Evolutionary conservation across 768 basidiomycete genomes (phyloP), one percentile per base, ranked within the genome.

Genomic region (Phaeotremella fagi): DNA sequence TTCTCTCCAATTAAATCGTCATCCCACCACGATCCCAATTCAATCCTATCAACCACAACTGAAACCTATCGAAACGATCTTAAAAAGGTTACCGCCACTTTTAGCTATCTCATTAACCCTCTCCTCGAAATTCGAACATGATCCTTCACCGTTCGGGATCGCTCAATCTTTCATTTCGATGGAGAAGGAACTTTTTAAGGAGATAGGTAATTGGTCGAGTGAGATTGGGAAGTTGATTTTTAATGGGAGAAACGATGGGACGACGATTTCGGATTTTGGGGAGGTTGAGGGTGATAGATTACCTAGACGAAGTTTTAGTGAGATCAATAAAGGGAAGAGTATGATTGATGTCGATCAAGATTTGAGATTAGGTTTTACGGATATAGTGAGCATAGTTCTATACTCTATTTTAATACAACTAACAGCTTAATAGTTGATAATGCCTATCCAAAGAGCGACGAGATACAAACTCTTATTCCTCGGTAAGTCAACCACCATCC

Each of bases 391-490:
- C 20, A 12, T 55, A 20, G 12, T 23, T 22, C n/a, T 14, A 11
- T 45, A 18, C 4, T 24, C 43, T 18, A 7, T 12, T 5, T 26
- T 25, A 31, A 33, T 24, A 9, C 27, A 15, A 42, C 44, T 16
- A 22, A 45, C 12, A 44, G 27, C 20, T 22, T 11, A 14, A 22
- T 38, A 65, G 61, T 53, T 68, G 33, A 59, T 69, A 35, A 57
- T 53, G 47, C 67, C 64, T 4, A 64, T 66, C 1, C 63, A 63
- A 31, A 38, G 67, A 25, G 64, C 64, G 22, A 27, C 57, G 14
- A 27, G 67, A 18, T 69, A 69, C 43, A 57, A 51, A 20, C 55
- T 69, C 3, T 55, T 69, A 25, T 69, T 69, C 52, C 36, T 54
- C 25, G 61, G 57, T 57, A 25, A 46, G 61, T 46, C 20, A 24